Base-by-base conservation (phyloP, 805 yeast species). In the Candida jianshihensis region DNA sequence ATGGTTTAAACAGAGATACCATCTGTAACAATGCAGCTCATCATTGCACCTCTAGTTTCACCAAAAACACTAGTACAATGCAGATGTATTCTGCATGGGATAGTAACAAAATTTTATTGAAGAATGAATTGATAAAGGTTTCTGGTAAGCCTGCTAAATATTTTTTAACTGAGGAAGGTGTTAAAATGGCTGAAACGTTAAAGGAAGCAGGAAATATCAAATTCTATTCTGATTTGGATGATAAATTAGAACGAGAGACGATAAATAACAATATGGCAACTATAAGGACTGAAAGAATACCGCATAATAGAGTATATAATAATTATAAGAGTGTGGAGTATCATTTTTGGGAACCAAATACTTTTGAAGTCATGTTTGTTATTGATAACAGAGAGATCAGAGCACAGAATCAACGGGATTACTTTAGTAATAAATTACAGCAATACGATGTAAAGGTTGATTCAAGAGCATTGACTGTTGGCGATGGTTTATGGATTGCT, bases 401-500 rank as follows among this genome's bases (percentile, higher is more conserved):
- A 46, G 77, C 90, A 0, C 64, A 64, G 40, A 58, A 58, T 21
- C 87, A 89, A 30, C 66, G 96, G 12, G 81, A 75, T 37, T 87
- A 73, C 54, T 88, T 92, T 51, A 59, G 66, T 2, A 67, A 64
- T 2, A 72, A 79, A 28, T 61, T 90, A 14, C 53, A 50, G 1
- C 57, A 64, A 15, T 52, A 64, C 9, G 79, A 78, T 0, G 63
- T 82, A 1, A 56, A 60, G 4, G 64, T 73, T 34, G 79, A 73
- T 16, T 72, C 70, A 1, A 57, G 73, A 33, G 64, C 84, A 1
- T 63, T 92, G 20, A 62, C 92, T 0, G 74, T 89, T 3, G 97
- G 98, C 6, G 99, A 92, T 61, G 81, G 81, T 1, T 43, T 82
- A 9, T 92, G 97, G 98, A 68, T 88, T 3, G 98, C 96, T 0